A percentile compares a stretch with the other conserved stretches of the same genome.
Evolutionary conservation across 1,284 basidiomycete genomes (phyloP).

Genomic region (Crocinoboletus sp.): DNA sequence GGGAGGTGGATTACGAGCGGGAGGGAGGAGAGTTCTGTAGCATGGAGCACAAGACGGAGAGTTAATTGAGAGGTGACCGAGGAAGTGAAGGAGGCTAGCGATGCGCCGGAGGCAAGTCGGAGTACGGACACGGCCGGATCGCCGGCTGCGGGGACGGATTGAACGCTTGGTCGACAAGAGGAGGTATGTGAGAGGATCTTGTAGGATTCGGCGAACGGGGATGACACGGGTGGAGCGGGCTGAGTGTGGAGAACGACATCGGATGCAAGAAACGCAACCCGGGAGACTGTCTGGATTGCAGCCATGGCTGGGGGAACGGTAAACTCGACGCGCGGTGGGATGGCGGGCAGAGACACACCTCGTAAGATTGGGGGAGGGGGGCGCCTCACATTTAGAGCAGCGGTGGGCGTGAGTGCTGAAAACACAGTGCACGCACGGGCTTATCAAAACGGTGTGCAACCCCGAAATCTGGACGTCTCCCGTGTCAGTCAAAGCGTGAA

Average conservation of each 20-base stretch:
- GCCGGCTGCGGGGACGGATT: slow-evolving; percentile 52
- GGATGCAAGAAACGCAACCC: slow-evolving; percentile 65
- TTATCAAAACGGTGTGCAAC: too few relatives aligned
- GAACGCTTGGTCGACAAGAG: slow-evolving; percentile 32
- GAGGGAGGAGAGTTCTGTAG: slow-evolving; percentile 41
- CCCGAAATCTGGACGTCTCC: too few relatives aligned
- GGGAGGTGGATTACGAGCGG: slow-evolving; percentile 54
- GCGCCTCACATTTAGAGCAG: too few relatives aligned
- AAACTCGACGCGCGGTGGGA: slow-evolving; percentile 5
- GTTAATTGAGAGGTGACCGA: slow-evolving; percentile 32
- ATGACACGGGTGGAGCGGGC: slow-evolving; percentile 34
- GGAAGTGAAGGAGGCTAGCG: slow-evolving; percentile 48
- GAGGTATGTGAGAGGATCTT: slow-evolving; percentile 23
- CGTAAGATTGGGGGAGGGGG: too few relatives aligned
- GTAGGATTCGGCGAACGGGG: slow-evolving; percentile 38
- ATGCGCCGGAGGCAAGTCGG: slow-evolving; percentile 32
- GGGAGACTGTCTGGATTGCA: slow-evolving; percentile 46
- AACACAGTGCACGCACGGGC: too few relatives aligned
- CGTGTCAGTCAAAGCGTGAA: too few relatives aligned
- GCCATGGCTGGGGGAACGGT: slow-evolving; percentile 22
- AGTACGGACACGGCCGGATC: slow-evolving; percentile 56
- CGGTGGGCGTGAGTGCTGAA: too few relatives aligned
- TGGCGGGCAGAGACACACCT: slow-evolving; percentile 4
- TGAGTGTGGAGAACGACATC: slow-evolving; percentile 60
- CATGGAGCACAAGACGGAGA: slow-evolving; percentile 42